Evolutionary conservation across 1,139 yeast species (phyloP).

Genomic region (Kazachstania sp.): DNA sequence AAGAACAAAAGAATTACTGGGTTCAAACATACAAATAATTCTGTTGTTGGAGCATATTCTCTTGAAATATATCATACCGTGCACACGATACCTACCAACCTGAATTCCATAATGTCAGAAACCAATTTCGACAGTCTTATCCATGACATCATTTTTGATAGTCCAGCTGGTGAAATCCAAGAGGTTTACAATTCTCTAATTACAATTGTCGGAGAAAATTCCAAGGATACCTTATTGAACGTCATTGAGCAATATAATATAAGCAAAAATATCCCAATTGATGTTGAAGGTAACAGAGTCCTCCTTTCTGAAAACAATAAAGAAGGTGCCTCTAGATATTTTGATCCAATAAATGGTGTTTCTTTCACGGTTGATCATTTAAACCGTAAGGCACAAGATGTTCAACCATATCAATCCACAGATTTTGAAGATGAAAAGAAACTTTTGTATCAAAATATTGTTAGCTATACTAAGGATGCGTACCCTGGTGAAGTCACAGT

Average conservation of each 20-base stretch:
- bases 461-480: conserved; percentile 36
- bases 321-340: conserved; percentile 37
- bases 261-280: conserved; percentile 36
- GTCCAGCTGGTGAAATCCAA: conserved; percentile 33
- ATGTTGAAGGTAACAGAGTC: conserved; percentile 31
- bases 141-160: conserved; percentile 22
- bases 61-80: neutral
- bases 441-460: conserved; percentile 22
- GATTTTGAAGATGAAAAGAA: conserved; percentile 15
- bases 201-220: conserved; percentile 29
- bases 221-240: conserved; percentile 27
- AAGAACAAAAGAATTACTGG: too few relatives aligned
- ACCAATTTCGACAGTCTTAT: conserved; percentile 22
- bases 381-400: conserved; percentile 40
- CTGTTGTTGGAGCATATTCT: neutral
- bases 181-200: conserved; percentile 30
- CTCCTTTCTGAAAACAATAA: conserved; percentile 42
- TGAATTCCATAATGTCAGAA: conserved; percentile 6
- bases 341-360: conserved; percentile 40
- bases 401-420: conserved; percentile 36
- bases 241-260: conserved; percentile 40
- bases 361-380: conserved; percentile 58
- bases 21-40: too few relatives aligned
- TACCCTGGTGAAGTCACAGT: conserved; percentile 39
- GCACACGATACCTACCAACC: neutral